Conservation (phyloP, 2,329 filamentous ascomycete genomes). For the Plenodomus tracheiphilus region DNA sequence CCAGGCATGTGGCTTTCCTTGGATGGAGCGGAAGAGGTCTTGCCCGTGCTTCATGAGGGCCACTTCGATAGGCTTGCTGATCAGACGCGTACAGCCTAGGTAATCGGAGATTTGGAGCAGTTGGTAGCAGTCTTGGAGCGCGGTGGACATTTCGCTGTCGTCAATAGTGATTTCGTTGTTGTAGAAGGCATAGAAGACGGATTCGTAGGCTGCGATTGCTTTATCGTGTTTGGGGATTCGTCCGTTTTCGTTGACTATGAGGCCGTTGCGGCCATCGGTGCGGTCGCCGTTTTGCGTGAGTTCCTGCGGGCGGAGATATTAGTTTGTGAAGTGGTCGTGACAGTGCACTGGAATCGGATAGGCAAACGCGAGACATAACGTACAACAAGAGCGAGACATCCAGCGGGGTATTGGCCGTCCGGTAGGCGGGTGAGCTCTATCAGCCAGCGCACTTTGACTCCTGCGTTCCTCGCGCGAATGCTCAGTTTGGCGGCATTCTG, state of each 20-base stretch:
- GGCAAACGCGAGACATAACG: constrained; percentile 3
- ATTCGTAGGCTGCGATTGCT: constrained; percentile 45
- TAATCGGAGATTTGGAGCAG: constrained; percentile 53
- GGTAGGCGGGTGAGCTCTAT: constrained; percentile 36
- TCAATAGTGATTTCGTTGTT: constrained; percentile 47
- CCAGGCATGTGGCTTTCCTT: constrained; percentile 51
- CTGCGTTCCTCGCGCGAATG: constrained; percentile 25
- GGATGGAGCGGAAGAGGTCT: constrained; percentile 50
- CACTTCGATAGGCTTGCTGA: constrained; percentile 53
- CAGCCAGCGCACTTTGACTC: constrained; percentile 36
- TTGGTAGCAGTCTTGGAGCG: constrained; percentile 47
- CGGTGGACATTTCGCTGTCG: constrained; percentile 42
- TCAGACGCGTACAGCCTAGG: constrained; percentile 47
- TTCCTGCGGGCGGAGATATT: constrained; percentile 25
- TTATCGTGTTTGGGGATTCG: constrained; percentile 28
- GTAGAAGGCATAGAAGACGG: constrained; percentile 54
- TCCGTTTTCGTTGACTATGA: constrained; percentile 43
- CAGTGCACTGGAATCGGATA: background rate
- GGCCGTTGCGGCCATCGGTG: constrained; percentile 15
- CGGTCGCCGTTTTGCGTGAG: constrained; percentile 40
- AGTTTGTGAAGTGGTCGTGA: background rate
- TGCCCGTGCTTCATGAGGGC: constrained; percentile 54
- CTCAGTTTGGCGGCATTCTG: constrained; percentile 31
- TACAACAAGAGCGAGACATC: constrained; percentile 34
- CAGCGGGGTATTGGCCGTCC: constrained; percentile 19